Percentiles rank a stretch among this genome's conserved stretches.
Evolutionary conservation across 441 rosid genomes (phyloP).

Genomic region (Corymbia calophylla): DNA sequence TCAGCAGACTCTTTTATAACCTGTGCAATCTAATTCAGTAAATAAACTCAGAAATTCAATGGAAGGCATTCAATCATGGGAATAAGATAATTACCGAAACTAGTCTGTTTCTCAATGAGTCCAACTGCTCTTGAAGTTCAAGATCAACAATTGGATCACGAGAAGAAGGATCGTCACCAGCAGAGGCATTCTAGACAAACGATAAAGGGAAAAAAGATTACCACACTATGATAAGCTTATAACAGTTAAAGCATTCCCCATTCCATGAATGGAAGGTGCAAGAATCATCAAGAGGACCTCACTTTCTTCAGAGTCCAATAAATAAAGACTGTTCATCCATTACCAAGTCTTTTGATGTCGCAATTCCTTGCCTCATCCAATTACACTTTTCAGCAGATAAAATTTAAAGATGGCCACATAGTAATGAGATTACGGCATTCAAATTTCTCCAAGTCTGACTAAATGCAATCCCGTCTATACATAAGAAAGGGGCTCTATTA

Average conservation of each 20-base stretch:
- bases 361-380: not conserved
- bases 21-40: constrained; percentile 22
- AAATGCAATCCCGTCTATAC: not conserved
- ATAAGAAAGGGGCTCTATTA: not conserved
- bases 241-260: not conserved
- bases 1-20: constrained; percentile 47
- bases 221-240: not conserved
- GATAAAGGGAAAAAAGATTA: not conserved
- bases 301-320: not conserved
- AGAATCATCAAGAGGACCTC: not conserved
- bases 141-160: constrained; percentile 30
- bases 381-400: not conserved
- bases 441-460: not conserved
- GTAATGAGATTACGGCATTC: not conserved
- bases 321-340: not conserved
- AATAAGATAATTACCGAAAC: constrained; percentile 30
- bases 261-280: not conserved
- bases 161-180: constrained; percentile 13
- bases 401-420: not conserved
- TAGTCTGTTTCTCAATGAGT: constrained; percentile 58
- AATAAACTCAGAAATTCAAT: not conserved
- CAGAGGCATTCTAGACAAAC: constrained; percentile 23
- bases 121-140: constrained; percentile 55
- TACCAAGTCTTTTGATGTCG: not conserved
- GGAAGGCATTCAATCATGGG: not conserved